Conservation (phyloP, 148 eudicot species). For the Polygonum maritimum region DNA sequence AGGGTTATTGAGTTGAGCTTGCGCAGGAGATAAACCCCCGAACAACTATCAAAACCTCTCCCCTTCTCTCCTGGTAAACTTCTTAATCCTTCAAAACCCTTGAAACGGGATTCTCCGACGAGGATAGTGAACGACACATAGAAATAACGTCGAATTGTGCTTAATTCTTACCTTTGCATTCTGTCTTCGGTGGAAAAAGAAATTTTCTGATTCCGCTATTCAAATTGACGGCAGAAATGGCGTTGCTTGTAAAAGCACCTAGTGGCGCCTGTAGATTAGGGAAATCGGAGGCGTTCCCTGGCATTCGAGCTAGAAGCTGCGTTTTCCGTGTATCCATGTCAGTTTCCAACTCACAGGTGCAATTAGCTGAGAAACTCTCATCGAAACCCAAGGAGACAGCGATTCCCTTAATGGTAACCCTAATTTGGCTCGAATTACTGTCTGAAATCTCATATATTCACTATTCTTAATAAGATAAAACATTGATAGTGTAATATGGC, state of each 20-base stretch:
- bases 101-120: not conserved
- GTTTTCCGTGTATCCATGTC: slow-evolving; percentile 3
- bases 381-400: not conserved
- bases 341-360: not conserved
- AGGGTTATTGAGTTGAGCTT: no score
- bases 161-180: no score
- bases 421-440: not conserved
- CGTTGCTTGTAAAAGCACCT: slow-evolving; percentile 3
- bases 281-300: not conserved
- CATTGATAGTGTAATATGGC: not conserved
- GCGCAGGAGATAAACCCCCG: no score
- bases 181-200: not conserved
- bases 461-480: not conserved
- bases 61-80: not conserved
- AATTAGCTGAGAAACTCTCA: not conserved
- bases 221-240: slow-evolving; percentile 3
- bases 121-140: no score
- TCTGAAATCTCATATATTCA: not conserved
- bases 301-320: slow-evolving; percentile 1
- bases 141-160: no score
- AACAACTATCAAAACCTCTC: no score
- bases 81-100: not conserved
- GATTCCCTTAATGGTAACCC: not conserved
- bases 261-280: not conserved
- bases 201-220: not conserved